A percentile compares a stretch with the other conserved stretches of the same genome.
phyloP scores from a whole-genome alignment of 345 rosid genomes.

The Noccaea bulbosa region DNA sequence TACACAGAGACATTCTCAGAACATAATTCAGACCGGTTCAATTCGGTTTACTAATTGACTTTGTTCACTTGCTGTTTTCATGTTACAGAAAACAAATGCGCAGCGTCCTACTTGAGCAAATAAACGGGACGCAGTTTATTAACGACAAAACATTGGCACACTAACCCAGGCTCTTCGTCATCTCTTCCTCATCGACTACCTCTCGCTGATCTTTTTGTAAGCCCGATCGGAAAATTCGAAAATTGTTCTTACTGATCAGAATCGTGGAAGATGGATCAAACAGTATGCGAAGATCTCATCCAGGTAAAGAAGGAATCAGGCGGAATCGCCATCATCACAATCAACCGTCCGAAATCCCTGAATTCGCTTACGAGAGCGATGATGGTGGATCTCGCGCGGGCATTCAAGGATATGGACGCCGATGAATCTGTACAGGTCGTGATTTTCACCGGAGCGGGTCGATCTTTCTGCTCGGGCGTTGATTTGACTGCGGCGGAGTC shows the following conservation, averaged over 20 bases:
- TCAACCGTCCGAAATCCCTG: conserved; percentile 91
- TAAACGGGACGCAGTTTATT: conserved; percentile 33
- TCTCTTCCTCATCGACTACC: conserved; percentile 10
- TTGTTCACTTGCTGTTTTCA: conserved; percentile 7
- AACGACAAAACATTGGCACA: conserved; percentile 42
- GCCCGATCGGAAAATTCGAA: background rate
- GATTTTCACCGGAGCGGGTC: conserved; percentile 73
- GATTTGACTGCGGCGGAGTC: conserved; percentile 87
- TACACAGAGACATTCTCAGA: background rate
- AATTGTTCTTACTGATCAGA: conserved; percentile 5
- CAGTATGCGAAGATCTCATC: conserved; percentile 52
- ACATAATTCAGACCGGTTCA: background rate
- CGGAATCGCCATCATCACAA: conserved; percentile 73
- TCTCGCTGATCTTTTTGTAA: background rate
- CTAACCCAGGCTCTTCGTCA: conserved; percentile 24
- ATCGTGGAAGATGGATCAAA: conserved; percentile 44
- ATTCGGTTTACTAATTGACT: background rate
- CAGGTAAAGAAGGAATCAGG: conserved; percentile 55
- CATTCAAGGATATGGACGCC: conserved; percentile 56
- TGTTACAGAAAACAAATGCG: conserved; percentile 18
- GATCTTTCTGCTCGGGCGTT: conserved; percentile 89
- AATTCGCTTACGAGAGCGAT: conserved; percentile 78
- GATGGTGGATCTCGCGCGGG: conserved; percentile 72
- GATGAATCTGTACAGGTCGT: conserved; percentile 69
- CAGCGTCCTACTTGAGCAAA: background rate